These are phyloP conservation scores for Encephalitozoon hellem DNA, from an alignment of 371 early-diverging fungal genomes.

Conservation along the genomic window DNA sequence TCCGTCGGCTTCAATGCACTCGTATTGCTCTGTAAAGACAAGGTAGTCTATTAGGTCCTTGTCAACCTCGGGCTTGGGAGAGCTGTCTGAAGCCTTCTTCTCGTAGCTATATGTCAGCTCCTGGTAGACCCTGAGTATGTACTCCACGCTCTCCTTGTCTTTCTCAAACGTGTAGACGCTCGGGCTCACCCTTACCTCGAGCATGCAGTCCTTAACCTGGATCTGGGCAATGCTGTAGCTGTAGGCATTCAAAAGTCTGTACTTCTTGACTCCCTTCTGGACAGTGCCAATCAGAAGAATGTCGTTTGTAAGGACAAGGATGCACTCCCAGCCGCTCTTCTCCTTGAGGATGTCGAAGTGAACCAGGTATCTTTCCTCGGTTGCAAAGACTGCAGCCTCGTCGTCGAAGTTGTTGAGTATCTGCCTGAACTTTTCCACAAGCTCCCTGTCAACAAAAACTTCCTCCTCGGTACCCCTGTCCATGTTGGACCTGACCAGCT, in stretches of 20 bases:
- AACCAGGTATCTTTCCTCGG: conserved; percentile 32
- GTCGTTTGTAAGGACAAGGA: conserved; percentile 46
- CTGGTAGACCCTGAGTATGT: conserved; percentile 18
- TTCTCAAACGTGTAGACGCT: conserved; percentile 13
- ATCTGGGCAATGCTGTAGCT: conserved; percentile 27
- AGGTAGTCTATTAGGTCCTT: conserved; percentile 29
- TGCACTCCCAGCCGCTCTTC: not conserved
- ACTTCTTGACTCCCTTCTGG: conserved; percentile 15
- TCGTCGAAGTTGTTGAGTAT: conserved; percentile 15
- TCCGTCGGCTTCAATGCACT: not conserved
- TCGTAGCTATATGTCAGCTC: conserved; percentile 14
- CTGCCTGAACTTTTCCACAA: conserved; percentile 7
- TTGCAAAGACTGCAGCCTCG: conserved; percentile 31
- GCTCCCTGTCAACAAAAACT: conserved; percentile 10
- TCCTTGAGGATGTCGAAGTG: conserved; percentile 16
- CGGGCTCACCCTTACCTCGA: not conserved
- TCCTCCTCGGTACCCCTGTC: not conserved
- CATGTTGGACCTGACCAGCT: not conserved
- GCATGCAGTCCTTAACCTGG: not conserved
- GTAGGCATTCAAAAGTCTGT: conserved; percentile 31
- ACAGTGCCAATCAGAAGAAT: conserved; percentile 41
- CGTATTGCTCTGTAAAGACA: conserved; percentile 36
- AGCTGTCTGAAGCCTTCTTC: not conserved
- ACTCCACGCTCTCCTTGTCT: conserved; percentile 12
- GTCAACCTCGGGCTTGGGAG: not conserved